These are phyloP conservation scores for Lathyrus tuberosus DNA, from an alignment of 306 rosid species.

Conservation along the genomic window DNA sequence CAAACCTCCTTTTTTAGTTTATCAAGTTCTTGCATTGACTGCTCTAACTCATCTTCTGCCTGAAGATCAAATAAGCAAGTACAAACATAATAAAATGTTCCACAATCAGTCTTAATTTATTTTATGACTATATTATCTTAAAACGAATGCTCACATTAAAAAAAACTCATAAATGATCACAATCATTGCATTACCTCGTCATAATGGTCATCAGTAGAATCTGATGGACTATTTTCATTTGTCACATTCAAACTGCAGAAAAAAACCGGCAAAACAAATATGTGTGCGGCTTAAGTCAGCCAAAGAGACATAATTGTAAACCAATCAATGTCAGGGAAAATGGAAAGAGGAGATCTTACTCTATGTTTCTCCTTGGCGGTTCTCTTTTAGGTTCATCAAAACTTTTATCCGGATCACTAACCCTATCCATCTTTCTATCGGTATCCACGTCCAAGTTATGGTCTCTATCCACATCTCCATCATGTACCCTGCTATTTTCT, in stretches of 20 bases:
- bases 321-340: constrained; percentile 31
- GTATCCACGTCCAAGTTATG: constrained; percentile 41
- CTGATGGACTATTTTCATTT: constrained; percentile 54
- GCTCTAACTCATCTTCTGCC: constrained; percentile 67
- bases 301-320: constrained; percentile 25
- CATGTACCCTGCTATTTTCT: constrained; percentile 45
- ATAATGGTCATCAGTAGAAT: constrained; percentile 47
- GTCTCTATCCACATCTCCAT: constrained; percentile 53
- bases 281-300: constrained; percentile 32
- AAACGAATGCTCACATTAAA: constrained; percentile 44
- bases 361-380: constrained; percentile 53
- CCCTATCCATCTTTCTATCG: constrained; percentile 55
- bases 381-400: constrained; percentile 52
- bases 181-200: constrained; percentile 54
- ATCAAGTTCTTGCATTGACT: constrained; percentile 56
- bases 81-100: constrained; percentile 16
- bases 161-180: constrained; percentile 9
- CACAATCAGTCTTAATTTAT: constrained; percentile 19
- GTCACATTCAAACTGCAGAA: constrained; percentile 51
- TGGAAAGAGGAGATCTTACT: constrained; percentile 49
- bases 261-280: constrained; percentile 30
- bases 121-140: constrained; percentile 22
- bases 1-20: constrained; percentile 80
- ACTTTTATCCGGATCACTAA: constrained; percentile 48
- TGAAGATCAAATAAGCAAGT: constrained; percentile 39